Percentiles rank a stretch among this genome's conserved stretches.
Conservation (phyloP, 2,329 filamentous ascomycete genomes). For the Pseudocercospora crystallina region DNA sequence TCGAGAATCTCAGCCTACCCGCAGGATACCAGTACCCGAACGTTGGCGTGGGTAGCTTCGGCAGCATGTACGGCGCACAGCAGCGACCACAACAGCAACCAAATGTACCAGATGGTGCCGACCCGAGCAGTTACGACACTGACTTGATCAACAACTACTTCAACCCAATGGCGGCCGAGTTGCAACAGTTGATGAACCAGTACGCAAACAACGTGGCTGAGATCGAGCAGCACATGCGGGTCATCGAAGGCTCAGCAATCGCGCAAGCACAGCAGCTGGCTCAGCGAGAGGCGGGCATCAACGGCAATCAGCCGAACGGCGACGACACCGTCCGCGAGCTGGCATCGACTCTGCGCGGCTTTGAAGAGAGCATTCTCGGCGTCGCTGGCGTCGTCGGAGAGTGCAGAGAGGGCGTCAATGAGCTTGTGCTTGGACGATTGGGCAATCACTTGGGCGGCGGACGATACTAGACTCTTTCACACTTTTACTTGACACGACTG, state of each 20-base stretch:
- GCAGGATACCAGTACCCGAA: conserved; percentile 56
- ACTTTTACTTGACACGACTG: too few species aligned
- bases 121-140: conserved; percentile 37
- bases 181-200: conserved; percentile 40
- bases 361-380: conserved; percentile 51
- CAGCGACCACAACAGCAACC: conserved; percentile 21
- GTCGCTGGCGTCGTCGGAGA: conserved; percentile 49
- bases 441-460: conserved; percentile 12
- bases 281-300: conserved; percentile 27
- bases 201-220: conserved; percentile 47
- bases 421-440: conserved; percentile 37
- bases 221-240: conserved; percentile 50
- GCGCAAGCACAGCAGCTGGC: conserved; percentile 45
- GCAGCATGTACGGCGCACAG: conserved; percentile 19
- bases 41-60: conserved; percentile 24
- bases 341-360: conserved; percentile 47
- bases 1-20: conserved; percentile 73
- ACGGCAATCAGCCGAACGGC: conserved; percentile 10
- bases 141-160: conserved; percentile 51
- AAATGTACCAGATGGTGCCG: conserved; percentile 14
- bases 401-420: conserved; percentile 49
- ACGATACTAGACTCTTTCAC: too few species aligned
- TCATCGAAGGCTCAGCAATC: conserved; percentile 47
- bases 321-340: conserved; percentile 45
- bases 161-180: conserved; percentile 39